These are phyloP conservation scores for Carex littledalei DNA, from an alignment of 176 grass and related monocot genomes.

Conservation along the genomic window DNA sequence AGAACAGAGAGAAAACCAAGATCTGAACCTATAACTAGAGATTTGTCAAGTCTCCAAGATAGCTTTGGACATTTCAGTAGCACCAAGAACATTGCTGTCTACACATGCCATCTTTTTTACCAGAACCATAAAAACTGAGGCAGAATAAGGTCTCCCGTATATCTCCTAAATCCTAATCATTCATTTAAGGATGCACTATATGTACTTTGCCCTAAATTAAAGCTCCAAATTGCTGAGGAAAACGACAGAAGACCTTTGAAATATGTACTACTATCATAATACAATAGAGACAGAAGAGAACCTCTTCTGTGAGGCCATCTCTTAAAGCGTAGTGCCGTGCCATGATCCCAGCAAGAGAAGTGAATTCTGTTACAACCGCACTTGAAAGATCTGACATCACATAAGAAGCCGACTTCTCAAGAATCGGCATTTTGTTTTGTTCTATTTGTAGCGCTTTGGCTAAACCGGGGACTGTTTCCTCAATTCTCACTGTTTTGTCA, in stretches of 20 bases:
- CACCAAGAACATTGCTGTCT: not conserved
- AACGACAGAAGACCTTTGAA: not conserved
- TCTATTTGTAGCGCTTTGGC: slow-evolving; percentile 46
- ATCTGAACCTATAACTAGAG: not conserved
- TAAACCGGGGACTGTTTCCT: slow-evolving; percentile 45
- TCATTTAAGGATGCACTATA: not conserved
- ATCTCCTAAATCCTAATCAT: not conserved
- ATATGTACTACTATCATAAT: not conserved
- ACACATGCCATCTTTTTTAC: not conserved
- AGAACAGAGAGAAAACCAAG: not conserved
- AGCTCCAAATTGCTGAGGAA: not conserved
- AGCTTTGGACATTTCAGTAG: not conserved
- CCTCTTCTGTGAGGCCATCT: slow-evolving; percentile 66
- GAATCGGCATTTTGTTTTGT: slow-evolving; percentile 36
- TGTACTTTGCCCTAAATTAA: not conserved
- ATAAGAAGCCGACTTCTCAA: slow-evolving; percentile 68
- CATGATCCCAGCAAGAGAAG: slow-evolving; percentile 85
- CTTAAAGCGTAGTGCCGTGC: slow-evolving; percentile 87
- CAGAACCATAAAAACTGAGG: not conserved
- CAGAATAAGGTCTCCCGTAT: not conserved
- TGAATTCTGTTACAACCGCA: slow-evolving; percentile 89
- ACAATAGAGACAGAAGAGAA: slow-evolving; percentile 18
- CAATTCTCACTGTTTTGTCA: slow-evolving; percentile 74
- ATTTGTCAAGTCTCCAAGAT: not conserved
- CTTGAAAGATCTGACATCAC: slow-evolving; percentile 92